Base-by-base conservation (phyloP, 2,329 filamentous ascomycete species). In the Microsporum ferrugineum region DNA sequence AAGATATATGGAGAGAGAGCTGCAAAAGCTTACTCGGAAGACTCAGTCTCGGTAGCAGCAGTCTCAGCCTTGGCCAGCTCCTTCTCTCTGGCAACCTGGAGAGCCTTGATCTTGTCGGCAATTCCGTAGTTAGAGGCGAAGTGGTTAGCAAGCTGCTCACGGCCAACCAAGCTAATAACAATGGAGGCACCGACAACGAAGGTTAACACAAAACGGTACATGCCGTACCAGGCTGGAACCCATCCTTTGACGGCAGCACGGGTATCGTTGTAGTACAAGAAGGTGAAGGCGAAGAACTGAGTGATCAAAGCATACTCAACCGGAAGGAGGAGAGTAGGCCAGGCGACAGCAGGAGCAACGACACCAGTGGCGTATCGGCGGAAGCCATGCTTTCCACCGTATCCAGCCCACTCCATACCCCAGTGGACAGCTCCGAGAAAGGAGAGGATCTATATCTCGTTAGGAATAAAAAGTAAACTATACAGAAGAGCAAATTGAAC, bases 361-460 rank as follows among this genome's bases (percentile, higher is more conserved):
- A 96, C 84, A 67, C 91, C 91, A 66, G 91, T 84, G n/a, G 84
- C 84, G 72, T 95, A 96, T 64, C 91, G 87, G 68, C 84, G 84
- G 68, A 88, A 89, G 59, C 89, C 88, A 61, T 88, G 86, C 64
- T 81, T 68, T 70, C 83, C 75, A 74, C 86, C 77, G 72, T 80
- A 86, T 76, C 87, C 78, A 58, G 88, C 88, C 73, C 87, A 95
- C 75, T 96, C 91, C 17, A 96, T 80, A 61, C 91, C 91, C 88
- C 92, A 96, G 75, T 96, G 92, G 69, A 96, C 86, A 38, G 91
- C 91, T 51, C 92, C 92, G 1, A 96, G 83, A 80, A 96, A 96
- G 33, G 91, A 95, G 68, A 96, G 88, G 68, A 96, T 94, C 85
- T 88, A 51, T 31, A 14, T 53, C 12, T 43, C 2, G 39, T 43